Percentiles rank a stretch among this genome's conserved stretches.
Conservation (phyloP, 805 yeast genomes). For the Candida stauntonica region DNA sequence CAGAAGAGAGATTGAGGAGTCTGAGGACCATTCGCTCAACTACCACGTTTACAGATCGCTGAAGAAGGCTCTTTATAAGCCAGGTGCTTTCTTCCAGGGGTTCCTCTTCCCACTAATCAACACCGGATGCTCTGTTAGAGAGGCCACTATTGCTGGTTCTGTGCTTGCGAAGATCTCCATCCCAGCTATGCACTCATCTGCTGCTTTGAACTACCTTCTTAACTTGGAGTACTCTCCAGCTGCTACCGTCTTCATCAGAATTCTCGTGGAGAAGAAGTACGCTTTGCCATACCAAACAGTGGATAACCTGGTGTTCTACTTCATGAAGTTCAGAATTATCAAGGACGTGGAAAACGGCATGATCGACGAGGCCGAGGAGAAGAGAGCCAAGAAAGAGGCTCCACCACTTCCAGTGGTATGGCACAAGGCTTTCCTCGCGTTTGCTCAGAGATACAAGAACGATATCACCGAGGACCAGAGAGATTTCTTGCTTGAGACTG, state of each 20-base stretch:
- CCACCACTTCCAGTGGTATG: slow-evolving; percentile 87
- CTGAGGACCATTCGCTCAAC: slow-evolving; percentile 74
- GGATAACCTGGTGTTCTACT: slow-evolving; percentile 90
- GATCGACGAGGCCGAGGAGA: slow-evolving; percentile 37
- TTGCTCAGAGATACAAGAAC: slow-evolving; percentile 94
- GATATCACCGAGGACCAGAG: slow-evolving; percentile 99
- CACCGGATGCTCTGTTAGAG: slow-evolving; percentile 84
- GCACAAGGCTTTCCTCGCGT: slow-evolving; percentile 94
- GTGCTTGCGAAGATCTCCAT: slow-evolving; percentile 84
- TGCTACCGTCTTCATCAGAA: slow-evolving; percentile 83
- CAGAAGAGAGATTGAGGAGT: slow-evolving; percentile 64
- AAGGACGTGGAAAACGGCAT: slow-evolving; percentile 31
- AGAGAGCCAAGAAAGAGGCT: slow-evolving; percentile 29
- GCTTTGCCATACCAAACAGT: slow-evolving; percentile 96
- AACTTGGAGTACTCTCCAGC: slow-evolving; percentile 86
- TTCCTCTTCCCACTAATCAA: slow-evolving; percentile 88
- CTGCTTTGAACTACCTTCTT: slow-evolving; percentile 81
- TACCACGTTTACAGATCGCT: slow-evolving; percentile 90
- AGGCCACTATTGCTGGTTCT: slow-evolving; percentile 93
- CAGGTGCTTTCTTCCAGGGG: slow-evolving; percentile 97
- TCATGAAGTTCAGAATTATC: slow-evolving; percentile 79
- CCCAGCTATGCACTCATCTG: slow-evolving; percentile 94
- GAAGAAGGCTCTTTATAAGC: slow-evolving; percentile 91
- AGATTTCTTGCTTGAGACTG: slow-evolving; percentile 86
- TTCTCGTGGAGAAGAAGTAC: slow-evolving; percentile 87